Evolutionary conservation across 441 rosid genomes (phyloP), one percentile per base, ranked within the genome.

Genomic region (Euphorbia celastroides): DNA sequence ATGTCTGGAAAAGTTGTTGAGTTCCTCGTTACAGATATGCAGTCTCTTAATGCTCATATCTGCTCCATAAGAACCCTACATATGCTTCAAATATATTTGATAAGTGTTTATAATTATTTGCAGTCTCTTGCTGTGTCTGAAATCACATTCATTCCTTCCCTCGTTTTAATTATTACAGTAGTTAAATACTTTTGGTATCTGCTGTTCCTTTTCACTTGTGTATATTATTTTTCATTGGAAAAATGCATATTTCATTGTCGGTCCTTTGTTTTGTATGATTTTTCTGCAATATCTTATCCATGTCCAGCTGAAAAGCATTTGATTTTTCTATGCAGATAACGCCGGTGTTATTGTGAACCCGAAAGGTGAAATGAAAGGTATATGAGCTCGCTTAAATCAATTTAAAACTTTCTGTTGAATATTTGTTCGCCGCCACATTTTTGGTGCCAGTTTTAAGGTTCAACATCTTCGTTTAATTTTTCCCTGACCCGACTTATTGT

Each of bases 1-100:
- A 41, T 32, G 87, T 82, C 90, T 86, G 97, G 92, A 1, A 91
- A 67, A 91, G 13, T 23, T 34, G 83, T 4, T 22, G 84, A 67
- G 88, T 84, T 83, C 82, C 56, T 89, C 87, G 87, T 89, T 89
- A 76, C 90, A 78, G 93, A 78, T 81, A 70, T 80, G 67, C 14
- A 27, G 50, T 10, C 70, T 70, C 64, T 66, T 16, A 13, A 74
- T 66, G 81, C 81, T 80, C 72, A 77, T 80, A 63, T 87, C 82
- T 90, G 97, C 87, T 91, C 91, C 97, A 91, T 87, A 71, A 79
- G 88, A 88, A 71, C 86, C 16, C 82, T 42, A 84, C 9, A 82
- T 78, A 5, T 72, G 16, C 3, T 12, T 57, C 0, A 20, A 41
- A 14, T 30, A 19, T 7, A 7, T 68, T 5, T 12, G 10, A n/a